These are phyloP conservation scores for Plasmodium blacklocki DNA, from an alignment of 169 alveolate species.

Conservation along the genomic window DNA sequence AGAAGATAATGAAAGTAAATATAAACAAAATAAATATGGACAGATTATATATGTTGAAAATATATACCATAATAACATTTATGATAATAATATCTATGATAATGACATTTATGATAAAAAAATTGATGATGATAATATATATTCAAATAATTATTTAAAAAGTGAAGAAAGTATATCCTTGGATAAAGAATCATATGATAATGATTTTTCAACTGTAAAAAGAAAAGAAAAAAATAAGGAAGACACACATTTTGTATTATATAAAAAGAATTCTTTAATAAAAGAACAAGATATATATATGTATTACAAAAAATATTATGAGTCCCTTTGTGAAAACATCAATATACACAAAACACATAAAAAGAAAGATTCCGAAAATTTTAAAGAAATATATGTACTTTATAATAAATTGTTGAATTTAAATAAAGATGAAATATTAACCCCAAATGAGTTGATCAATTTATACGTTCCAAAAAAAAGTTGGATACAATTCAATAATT, in stretches of 20 bases:
- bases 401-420: conserved; percentile 37
- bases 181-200: background rate
- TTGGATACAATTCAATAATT: conserved; percentile 35
- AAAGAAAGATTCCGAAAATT: background rate
- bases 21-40: too few relatives aligned
- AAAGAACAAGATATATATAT: background rate
- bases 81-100: background rate
- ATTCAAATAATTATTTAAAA: conserved; percentile 39
- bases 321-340: background rate
- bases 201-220: background rate
- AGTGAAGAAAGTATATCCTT: background rate
- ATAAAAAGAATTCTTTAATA: conserved; percentile 1
- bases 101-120: too few relatives aligned
- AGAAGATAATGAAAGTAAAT: background rate
- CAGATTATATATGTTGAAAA: background rate
- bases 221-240: conserved; percentile 7
- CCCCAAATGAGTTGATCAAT: conserved; percentile 37
- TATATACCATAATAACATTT: too few relatives aligned
- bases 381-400: conserved; percentile 22
- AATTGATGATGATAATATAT: conserved; percentile 4
- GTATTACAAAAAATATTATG: conserved; percentile 18
- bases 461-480: conserved; percentile 60
- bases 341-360: background rate
- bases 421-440: conserved; percentile 2
- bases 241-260: background rate